Evolutionary conservation across 306 rosid genomes (phyloP), one percentile per base, ranked within the genome.

Genomic region (Pterocarpus macrocarpus): DNA sequence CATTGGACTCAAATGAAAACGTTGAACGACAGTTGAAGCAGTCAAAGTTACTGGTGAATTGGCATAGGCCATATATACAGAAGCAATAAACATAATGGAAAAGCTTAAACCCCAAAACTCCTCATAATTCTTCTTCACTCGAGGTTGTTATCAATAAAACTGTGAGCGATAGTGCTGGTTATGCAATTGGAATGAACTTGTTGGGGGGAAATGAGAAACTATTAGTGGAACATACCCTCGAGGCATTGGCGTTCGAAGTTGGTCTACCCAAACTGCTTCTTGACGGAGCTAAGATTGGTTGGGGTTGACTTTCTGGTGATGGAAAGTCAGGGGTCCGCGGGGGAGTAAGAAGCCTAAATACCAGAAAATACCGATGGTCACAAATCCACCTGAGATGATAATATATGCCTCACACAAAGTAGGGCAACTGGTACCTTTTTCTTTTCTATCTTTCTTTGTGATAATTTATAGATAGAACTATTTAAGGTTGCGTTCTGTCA

Each of bases 341-440:
- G 59, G 97, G 97, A 76, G 97, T 86, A 56, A 93, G 97, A 82
- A 93, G 97, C 97, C 97, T 93, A 64, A 33, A 22, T 22, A 22
- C 28, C 28, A 22, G 28, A 22, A 22, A 22, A 22, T 22, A 22
- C 28, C 28, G 28, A 28, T 43, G 73, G 77, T 50, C 53, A 28
- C 76, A 73, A 77, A 64, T 72, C 34, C 10, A 53, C 50, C 32
- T 52, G 36, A 80, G 8, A 35, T 35, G 35, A 75, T 34, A 22
- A 17, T 2, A 11, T 36, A 74, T 70, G 44, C 44, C 30, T 43
- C 55, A 3, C 8, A 3, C 36, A 43, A 43, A 52, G 32, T 43
- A 13, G 5, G 30, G 34, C 8, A 52, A 53, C 64, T n/a, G 11
- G 32, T 22, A 22, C 66, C 70, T 38, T 38, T 38, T 38, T 43